Evolutionary conservation across 441 rosid species (phyloP), one percentile per base, ranked within the genome.

Genomic region (Cnidoscolus chayamansa): DNA sequence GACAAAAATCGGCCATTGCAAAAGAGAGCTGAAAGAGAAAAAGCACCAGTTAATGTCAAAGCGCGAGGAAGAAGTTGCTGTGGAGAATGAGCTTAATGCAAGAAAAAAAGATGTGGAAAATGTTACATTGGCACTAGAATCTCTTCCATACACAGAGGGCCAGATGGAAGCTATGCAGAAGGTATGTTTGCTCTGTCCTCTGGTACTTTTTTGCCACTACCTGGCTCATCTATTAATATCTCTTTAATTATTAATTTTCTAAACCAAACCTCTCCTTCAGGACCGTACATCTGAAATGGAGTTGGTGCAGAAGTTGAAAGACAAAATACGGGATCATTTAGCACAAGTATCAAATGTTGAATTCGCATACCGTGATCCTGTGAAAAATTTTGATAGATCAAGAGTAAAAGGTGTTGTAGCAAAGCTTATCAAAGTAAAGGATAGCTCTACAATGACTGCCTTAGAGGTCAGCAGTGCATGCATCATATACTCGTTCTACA

Each of bases 401-500:
- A 95, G 86, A 84, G 99, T 95, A 80, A 95, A 95, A 84, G 99
- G 99, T 35, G 98, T 91, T 78, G 93, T 95, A 50, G 97, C 99
- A 76, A 91, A 83, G 79, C 90, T 93, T 72, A 85, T 95, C 77
- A 84, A 87, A 83, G 98, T 95, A 70, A 95, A 89, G 77, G 93
- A 95, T 78, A 81, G 86, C 78, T 77, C 88, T 56, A 73, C 97
- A 40, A 84, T 91, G 96, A 90, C 88, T 78, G 99, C 99, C 45
- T 86, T 93, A 78, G 99, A 95, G 97, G 99, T 95, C 63, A 71
- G 84, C 7, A 50, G 68, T 74, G 60, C 69, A 74, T 49, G 55
- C 43, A 48, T 73, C 63, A 61, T 75, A 31, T 25, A 10, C 72
- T 80, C 60, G 65, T 70, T 25, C 75, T 53, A 31, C 71, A 43